Base-by-base conservation (phyloP, 495 filamentous ascomycete species). In the Talaromyces ruber region DNA sequence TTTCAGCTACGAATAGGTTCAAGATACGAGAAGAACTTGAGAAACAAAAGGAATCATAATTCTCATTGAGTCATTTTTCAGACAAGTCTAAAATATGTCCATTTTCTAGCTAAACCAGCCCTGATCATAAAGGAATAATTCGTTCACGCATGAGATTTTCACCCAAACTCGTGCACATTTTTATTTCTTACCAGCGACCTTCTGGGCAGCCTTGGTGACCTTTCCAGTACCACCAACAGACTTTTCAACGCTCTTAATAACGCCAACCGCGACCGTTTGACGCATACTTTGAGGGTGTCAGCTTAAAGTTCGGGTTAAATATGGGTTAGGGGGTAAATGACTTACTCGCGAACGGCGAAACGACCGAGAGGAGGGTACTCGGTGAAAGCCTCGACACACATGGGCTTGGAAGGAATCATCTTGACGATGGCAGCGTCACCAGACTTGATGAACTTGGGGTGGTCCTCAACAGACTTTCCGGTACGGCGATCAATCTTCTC, bases 401-500 rank as follows among this genome's bases (percentile, higher is more conserved):
- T 98, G 73, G 94, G 94, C 92, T 98, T 98, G 81, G 94, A 97
- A 70, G 94, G 94, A 85, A 97, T 74, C 94, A 98, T 98, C 91
- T 96, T 98, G 83, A 98, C 95, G 81, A 98, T 98, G 79, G 93
- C 92, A 69, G 94, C 94, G 75, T 98, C 94, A 88, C 94, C 94
- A 71, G 93, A 97, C 90, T 98, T 98, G 91, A 98, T 90, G 86
- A 97, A 97, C 88, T 98, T 98, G 76, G 94, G 94, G 64, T 65
- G 70, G 74, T 83, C 72, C 79, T 98, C 94, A 73, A 94, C 87
- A 63, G 92, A 90, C 86, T 98, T 98, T 77, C 94, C 94, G 73
- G 95, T 98, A 91, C 94, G 94, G 82, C 94, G 94, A 78, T 98
- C 94, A 75, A 98, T 98, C 93, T 98, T 98, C 90, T 98, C 90